A percentile compares a stretch with the other conserved stretches of the same genome.
Conservation (phyloP, 2,329 filamentous ascomycete species). For the Dactylellina drechsleri region DNA sequence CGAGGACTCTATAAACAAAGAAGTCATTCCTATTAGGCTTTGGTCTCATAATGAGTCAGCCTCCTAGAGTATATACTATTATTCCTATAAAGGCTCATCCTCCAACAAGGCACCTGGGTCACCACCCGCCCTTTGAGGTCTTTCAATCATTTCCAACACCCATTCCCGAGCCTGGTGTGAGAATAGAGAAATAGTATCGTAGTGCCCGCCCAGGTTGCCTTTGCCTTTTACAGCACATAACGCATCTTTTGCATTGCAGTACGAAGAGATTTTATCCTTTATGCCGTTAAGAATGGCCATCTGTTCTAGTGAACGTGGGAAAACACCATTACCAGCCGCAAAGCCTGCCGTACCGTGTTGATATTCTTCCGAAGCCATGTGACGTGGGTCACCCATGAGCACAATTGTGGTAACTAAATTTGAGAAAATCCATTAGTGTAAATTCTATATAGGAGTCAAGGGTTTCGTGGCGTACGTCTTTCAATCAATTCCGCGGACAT, state of each 20-base stretch:
- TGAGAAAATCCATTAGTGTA: neutral
- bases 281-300: conserved; percentile 26
- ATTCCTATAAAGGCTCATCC: neutral
- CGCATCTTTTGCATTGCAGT: conserved; percentile 44
- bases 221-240: conserved; percentile 34
- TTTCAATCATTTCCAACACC: conserved; percentile 50
- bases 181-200: conserved; percentile 45
- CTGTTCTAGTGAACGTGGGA: conserved; percentile 51
- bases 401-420: conserved; percentile 55
- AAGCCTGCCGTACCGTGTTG: conserved; percentile 54
- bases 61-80: no score
- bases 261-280: conserved; percentile 46
- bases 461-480: conserved; percentile 43
- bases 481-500: conserved; percentile 44
- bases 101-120: neutral
- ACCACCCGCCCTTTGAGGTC: conserved; percentile 1
- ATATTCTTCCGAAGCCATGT: conserved; percentile 54
- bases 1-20: no score
- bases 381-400: conserved; percentile 58
- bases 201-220: conserved; percentile 45
- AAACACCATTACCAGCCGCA: conserved; percentile 54
- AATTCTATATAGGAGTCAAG: neutral
- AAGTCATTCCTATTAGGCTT: no score
- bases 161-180: conserved; percentile 34
- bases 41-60: no score